Evolutionary conservation across 2,329 filamentous ascomycete species (phyloP).

Genomic region (Aspergillus eucalypticola): DNA sequence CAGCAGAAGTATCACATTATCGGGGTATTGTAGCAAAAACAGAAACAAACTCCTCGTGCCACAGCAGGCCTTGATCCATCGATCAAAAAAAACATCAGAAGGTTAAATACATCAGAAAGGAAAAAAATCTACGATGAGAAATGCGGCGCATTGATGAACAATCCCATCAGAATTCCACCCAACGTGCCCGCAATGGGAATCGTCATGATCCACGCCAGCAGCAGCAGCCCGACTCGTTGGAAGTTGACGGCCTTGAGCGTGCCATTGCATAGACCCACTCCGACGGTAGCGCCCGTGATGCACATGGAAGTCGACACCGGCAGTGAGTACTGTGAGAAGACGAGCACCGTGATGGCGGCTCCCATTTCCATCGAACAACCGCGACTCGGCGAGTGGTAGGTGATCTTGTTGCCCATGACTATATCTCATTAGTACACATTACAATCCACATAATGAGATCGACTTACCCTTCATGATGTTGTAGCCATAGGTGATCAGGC

Average conservation of each 20-base stretch:
- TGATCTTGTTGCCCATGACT: conserved; percentile 82
- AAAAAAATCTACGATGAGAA: conserved; percentile 34
- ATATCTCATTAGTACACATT: conserved; percentile 21
- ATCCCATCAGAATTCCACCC: conserved; percentile 55
- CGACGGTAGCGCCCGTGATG: conserved; percentile 76
- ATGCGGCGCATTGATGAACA: conserved; percentile 61
- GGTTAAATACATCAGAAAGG: background rate
- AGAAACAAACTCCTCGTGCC: too few species aligned
- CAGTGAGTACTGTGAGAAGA: conserved; percentile 74
- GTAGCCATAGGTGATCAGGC: conserved; percentile 74
- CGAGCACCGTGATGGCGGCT: conserved; percentile 71
- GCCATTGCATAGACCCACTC: conserved; percentile 76
- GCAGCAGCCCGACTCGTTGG: conserved; percentile 67
- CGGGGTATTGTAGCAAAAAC: too few species aligned
- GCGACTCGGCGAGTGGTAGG: conserved; percentile 63
- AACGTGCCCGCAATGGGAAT: conserved; percentile 64
- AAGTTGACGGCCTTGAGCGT: conserved; percentile 72
- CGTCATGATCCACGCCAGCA: conserved; percentile 67
- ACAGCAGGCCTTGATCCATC: too few species aligned
- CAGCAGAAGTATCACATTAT: too few species aligned
- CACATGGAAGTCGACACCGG: conserved; percentile 79
- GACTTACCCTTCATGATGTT: conserved; percentile 76
- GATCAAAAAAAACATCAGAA: too few species aligned
- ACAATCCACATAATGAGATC: background rate
- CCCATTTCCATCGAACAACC: conserved; percentile 77